Evolutionary conservation across 345 rosid genomes (phyloP), one percentile per base, ranked within the genome.

Genomic region (Conringia planisiliqua): DNA sequence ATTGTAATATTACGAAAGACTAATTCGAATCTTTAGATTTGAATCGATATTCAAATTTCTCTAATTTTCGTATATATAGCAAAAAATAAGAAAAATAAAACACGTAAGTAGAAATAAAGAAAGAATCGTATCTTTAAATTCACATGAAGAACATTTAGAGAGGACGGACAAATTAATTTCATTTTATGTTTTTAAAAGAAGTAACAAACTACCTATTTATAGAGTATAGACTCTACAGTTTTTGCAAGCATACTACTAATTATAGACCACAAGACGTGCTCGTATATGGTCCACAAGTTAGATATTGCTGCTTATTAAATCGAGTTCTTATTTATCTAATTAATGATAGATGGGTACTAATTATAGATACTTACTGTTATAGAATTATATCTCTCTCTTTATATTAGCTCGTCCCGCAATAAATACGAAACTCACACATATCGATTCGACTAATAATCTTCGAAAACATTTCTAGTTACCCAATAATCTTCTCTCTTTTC

Each of bases 251-350:
- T 26, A 22, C 75, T 76, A 76, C 72, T 62, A 62, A 42, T 42
- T 70, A 52, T 70, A 70, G 75, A 77, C 72, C 52, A 55, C 66
- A 38, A 67, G 79, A 83, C 87, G 85, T 81, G 87, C 75, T 73
- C 67, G 18, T 33, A 57, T 78, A 13, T 66, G 43, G 82, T 77
- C 90, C 90, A 82, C 84, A 78, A 70, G 51, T 83, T 83, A 78
- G 63, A 81, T 63, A 24, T 52, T 9, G 26, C 7, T 47, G n/a
- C 60, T 74, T 72, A 78, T 71, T 77, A 55, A 68, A 78, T 42
- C 29, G 20, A 39, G 30, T 59, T 70, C 68, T 52, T 75, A 81
- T 71, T 82, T 75, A 71, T 73, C 79, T 77, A 74, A 8, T 16
- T 40, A n/a, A 62, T 30, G 17, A 30, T 30, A 32, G 24, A 65